These are phyloP conservation scores for Arthrinium puccinioides DNA, from an alignment of 2,329 filamentous ascomycete genomes.

Conservation along the genomic window DNA sequence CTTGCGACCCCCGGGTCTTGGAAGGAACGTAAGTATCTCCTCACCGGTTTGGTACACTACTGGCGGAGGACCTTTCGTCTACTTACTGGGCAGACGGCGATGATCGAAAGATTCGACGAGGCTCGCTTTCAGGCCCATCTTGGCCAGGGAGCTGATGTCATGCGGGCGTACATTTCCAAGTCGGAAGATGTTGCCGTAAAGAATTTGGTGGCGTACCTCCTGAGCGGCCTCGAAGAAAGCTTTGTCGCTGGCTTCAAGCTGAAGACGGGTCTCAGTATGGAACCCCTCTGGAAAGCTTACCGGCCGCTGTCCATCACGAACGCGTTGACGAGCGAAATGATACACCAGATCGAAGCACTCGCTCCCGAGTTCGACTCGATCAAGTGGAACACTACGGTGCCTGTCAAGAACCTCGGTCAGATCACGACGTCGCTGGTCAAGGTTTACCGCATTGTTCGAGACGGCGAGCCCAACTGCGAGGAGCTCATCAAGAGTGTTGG, in stretches of 20 bases:
- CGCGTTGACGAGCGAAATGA: conserved; percentile 34
- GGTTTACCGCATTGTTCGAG: conserved; percentile 49
- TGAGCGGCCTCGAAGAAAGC: conserved; percentile 37
- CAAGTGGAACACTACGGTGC: conserved; percentile 49
- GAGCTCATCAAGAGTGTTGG: conserved; percentile 42
- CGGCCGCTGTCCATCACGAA: conserved; percentile 53
- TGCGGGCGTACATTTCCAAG: conserved; percentile 26
- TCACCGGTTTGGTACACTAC: conserved; percentile 40
- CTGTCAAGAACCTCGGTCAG: conserved; percentile 42
- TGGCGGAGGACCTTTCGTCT: conserved; percentile 47
- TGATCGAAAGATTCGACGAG: conserved; percentile 43
- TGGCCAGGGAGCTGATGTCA: conserved; percentile 36
- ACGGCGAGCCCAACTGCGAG: conserved; percentile 31
- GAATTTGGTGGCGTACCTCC: conserved; percentile 31
- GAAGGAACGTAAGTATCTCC: conserved; percentile 24
- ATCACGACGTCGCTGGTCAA: conserved; percentile 48
- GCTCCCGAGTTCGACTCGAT: conserved; percentile 53
- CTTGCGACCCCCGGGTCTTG: conserved; percentile 18
- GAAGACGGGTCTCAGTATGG: conserved; percentile 72
- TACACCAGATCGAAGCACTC: conserved; percentile 46
- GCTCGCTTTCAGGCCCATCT: conserved; percentile 58
- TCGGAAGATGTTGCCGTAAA: conserved; percentile 18
- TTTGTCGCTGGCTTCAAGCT: conserved; percentile 68
- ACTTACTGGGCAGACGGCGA: conserved; percentile 24
- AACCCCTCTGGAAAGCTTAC: conserved; percentile 66